Evolutionary conservation across 2,329 filamentous ascomycete species (phyloP), one percentile per base, ranked within the genome.

Genomic region (Didymosphaeria variabile): DNA sequence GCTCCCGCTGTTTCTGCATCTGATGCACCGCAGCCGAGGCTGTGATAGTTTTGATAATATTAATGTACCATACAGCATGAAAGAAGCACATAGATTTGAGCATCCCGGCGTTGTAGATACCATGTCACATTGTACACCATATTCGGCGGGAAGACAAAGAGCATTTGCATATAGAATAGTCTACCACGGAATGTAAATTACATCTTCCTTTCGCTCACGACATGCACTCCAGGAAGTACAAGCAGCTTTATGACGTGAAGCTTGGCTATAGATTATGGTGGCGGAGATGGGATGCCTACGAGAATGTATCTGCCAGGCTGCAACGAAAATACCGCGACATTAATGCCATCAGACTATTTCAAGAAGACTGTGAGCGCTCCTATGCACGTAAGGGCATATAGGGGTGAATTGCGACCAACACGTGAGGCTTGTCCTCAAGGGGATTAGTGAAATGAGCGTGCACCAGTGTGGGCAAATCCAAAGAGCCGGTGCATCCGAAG

Each of bases 361-460:
- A 46, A 46, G 6, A 46, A 8, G 29, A 31, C 3, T 6, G 8
- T 23, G 17, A 34, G 13, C 1, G 7, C 17, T 32, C 21, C 10
- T 32, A 17, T 8, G 10, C 13, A 23, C 42, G 15, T 46, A 2
- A 13, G 3, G 42, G 17, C 26, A n/a, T 57, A 31, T 19, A 50
- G 46, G 55, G 40, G 57, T 59, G 49, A 47, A 59, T 47, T 45
- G 57, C n/a, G 3, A 29, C 15, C 21, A 13, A 49, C 62, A 67
- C 64, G 62, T 67, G 64, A 64, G 53, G 46, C 36, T 50, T 62
- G 45, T 15, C 57, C 23, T 26, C 63, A 64, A 49, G 55, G 62
- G 62, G 46, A 57, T 54, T 57, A 36, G 59, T 52, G 31, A 58
- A 58, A 61, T 58, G 59, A 60, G 55, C 59, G 50, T n/a, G n/a